Base-by-base conservation (phyloP, 306 rosid genomes). In the Gastrolobium bilobum region DNA sequence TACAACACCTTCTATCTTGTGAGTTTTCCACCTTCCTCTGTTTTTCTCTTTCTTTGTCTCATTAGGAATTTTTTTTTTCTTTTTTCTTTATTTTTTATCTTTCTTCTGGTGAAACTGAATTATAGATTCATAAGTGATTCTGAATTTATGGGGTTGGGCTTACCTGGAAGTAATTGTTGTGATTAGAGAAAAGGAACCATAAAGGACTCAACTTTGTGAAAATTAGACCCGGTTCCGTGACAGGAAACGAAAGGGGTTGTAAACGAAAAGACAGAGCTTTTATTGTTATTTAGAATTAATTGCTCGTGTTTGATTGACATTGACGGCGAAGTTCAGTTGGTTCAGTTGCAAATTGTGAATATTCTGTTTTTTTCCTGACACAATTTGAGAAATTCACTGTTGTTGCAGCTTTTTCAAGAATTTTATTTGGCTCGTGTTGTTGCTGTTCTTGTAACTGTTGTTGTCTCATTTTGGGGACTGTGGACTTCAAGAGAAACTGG, bases 1-100 rank as follows among this genome's bases (percentile, higher is more conserved):
- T 60, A 43, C 70, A 52, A 64, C 66, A 43, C 70, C 52, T 10
- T 66, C 10, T 71, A 46, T 20, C 9, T 6, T n/a, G 84, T 81
- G 73, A 66, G 88, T 77, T 60, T 58, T 53, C 4, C 7, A 13
- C 40, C 26, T 40, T 68, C 7, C 11, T 11, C 54, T 37, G 42
- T 39, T 43, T 43, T 42, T 35, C 10, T 4, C 52, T 48, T 13
- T 13, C 4, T 13, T 34, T 30, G 42, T 15, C 39, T n/a, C 58
- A 31, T 31, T 26, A 1, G 1, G 42, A 20, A 0, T 20, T 20
- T 20, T 20, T 20, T 20, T 20, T 20, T 20, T 20, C 26, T 20
- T 20, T 20, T 20, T 20, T n/a, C n/a, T n/a, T n/a, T n/a, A n/a
- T n/a, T n/a, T n/a, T n/a, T n/a, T 56, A 15, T 10, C 10, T 20